These are phyloP conservation scores for Hibiscus mutabilis DNA, from an alignment of 345 rosid genomes.

Conservation along the genomic window DNA sequence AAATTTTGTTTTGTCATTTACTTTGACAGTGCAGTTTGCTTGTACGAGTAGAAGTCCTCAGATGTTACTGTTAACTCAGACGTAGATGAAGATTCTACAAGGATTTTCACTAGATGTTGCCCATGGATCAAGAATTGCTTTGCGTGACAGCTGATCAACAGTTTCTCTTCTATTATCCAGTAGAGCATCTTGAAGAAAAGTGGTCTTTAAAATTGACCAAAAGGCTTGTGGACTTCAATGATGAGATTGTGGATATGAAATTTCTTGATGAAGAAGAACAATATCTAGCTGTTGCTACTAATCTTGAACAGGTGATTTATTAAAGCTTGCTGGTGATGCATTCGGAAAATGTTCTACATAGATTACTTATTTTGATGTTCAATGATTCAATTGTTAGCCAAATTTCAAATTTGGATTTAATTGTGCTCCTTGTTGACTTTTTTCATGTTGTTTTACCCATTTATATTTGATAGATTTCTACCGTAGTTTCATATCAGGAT, in stretches of 20 bases:
- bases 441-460: neutral
- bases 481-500: neutral
- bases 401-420: neutral
- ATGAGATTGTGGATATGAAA: slow-evolving; percentile 85
- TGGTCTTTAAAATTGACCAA: slow-evolving; percentile 38
- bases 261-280: slow-evolving; percentile 85
- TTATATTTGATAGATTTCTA: neutral
- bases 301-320: slow-evolving; percentile 70
- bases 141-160: slow-evolving; percentile 97
- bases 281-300: slow-evolving; percentile 86
- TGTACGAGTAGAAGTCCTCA: slow-evolving; percentile 69
- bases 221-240: slow-evolving; percentile 89
- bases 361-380: neutral
- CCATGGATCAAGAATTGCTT: slow-evolving; percentile 66
- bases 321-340: neutral
- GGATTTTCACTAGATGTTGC: slow-evolving; percentile 76
- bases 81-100: slow-evolving; percentile 48
- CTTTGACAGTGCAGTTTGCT: slow-evolving; percentile 66
- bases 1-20: slow-evolving; percentile 18
- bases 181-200: slow-evolving; percentile 36
- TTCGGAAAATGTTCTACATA: neutral
- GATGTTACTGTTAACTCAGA: slow-evolving; percentile 60
- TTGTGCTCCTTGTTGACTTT: neutral
- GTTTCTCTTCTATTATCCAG: slow-evolving; percentile 51
- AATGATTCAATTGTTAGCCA: neutral